phyloP scores from a whole-genome alignment of 192 early-diverging fungal genomes.

The Backusella westeae region DNA sequence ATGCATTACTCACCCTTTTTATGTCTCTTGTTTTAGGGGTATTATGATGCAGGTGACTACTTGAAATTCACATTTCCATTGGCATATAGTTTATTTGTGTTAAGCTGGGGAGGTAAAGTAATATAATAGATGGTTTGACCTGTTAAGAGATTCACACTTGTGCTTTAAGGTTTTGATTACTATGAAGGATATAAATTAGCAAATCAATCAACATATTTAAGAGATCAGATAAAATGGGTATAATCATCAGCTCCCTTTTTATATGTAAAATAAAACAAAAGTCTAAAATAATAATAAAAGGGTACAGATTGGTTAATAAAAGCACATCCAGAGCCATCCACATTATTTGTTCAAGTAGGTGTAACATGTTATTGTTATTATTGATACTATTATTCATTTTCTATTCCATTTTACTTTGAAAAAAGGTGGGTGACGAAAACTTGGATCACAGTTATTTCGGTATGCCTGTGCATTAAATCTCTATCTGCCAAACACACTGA shows the following conservation, averaged over 20 bases:
- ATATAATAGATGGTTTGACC: neutral
- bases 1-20: neutral
- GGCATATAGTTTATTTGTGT: conserved; percentile 44
- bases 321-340: conserved; percentile 50
- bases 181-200: conserved; percentile 51
- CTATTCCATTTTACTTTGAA: neutral
- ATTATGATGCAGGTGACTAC: conserved; percentile 41
- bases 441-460: conserved; percentile 59
- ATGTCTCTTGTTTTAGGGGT: conserved; percentile 15
- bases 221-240: conserved; percentile 51
- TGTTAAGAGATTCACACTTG: neutral
- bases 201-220: conserved; percentile 39
- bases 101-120: conserved; percentile 48
- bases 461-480: neutral
- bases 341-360: conserved; percentile 47
- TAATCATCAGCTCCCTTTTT: neutral
- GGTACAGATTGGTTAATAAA: conserved; percentile 62
- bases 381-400: neutral
- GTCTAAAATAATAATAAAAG: conserved; percentile 20
- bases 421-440: conserved; percentile 39
- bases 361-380: neutral
- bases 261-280: neutral
- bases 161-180: conserved; percentile 38
- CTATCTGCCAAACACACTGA: neutral
- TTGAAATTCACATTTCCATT: conserved; percentile 60